Base-by-base conservation (phyloP, 2,329 filamentous ascomycete species). In the Ascochyta fabae region DNA sequence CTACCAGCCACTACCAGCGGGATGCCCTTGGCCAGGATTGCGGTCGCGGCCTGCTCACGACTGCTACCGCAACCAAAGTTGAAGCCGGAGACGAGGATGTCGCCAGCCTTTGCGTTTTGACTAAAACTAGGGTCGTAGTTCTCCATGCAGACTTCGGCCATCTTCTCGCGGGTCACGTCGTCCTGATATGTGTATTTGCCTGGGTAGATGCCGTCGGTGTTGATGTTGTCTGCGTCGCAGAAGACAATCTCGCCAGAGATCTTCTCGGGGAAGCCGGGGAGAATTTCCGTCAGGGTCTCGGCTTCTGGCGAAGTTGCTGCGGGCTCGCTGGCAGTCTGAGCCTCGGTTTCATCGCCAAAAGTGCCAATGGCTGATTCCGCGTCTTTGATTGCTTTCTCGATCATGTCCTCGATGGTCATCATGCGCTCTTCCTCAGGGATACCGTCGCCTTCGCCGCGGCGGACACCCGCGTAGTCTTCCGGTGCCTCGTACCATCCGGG, bases 181-280 rank as follows among this genome's bases (percentile, higher is more conserved):
- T 98, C 93, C 72, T 96, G 91, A 77, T 98, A 98, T 0, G 93
- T 97, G 75, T 91, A 92, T 72, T 93, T 92, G 4, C 91, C 92
- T 0, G 92, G 90, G 75, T 98, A 98, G 73, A 98, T 96, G 49
- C 85, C 88, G 70, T 98, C 94, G 0, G 94, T 98, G 77, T 95
- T 91, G 73, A 97, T 86, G 77, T 96, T 96, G 73, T 92, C 89
- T 0, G 85, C 86, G 67, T 96, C 91, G 71, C 86, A 91, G 77
- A 95, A 96, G 42, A 96, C 82, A 55, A 98, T 96, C 75, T 97
- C 91, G 22, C 94, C 94, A 8, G 83, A 81, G 13, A 98, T 86
- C 59, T 86, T 87, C 65, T 92, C 89, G 0, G 93, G 92, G 73
- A 98, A 97, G 33, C 92, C 92, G 0, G 91, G 90, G 2, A 94